Evolutionary conservation across 177 flowering plant genomes (phyloP).

Genomic region (Vitis hybrid): DNA sequence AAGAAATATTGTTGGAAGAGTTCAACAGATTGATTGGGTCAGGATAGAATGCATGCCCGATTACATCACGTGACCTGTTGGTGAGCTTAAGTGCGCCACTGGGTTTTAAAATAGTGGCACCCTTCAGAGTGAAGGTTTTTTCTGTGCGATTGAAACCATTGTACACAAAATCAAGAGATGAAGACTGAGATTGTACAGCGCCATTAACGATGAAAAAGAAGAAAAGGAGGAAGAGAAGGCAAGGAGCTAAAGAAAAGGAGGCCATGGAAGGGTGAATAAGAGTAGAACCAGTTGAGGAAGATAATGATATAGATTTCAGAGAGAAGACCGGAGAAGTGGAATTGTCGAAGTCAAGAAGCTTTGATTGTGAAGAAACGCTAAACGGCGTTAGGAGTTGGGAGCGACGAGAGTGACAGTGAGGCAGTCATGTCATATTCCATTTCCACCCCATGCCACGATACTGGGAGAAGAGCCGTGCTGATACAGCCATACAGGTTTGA

Average conservation of each 20-base stretch:
- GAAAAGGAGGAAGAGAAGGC: constrained; percentile 11
- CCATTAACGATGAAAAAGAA: background rate
- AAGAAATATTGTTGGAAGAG: constrained; percentile 7
- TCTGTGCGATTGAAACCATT: constrained; percentile 27
- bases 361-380: background rate
- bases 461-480: no score
- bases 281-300: background rate
- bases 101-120: constrained; percentile 21
- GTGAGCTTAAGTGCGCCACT: constrained; percentile 38
- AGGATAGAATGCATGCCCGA: constrained; percentile 45
- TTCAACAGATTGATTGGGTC: constrained; percentile 26
- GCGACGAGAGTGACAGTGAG: no score
- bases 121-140: constrained; percentile 6
- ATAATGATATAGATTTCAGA: background rate
- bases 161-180: constrained; percentile 24
- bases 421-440: no score
- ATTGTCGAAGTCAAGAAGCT: no score
- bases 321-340: no score
- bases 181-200: constrained; percentile 4
- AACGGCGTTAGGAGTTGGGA: background rate
- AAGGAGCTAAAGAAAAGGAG: background rate
- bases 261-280: background rate
- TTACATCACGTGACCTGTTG: constrained; percentile 16
- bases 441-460: no score
- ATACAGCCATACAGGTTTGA: no score